phyloP scores from a whole-genome alignment of 768 basidiomycete species.

The Porphyrellus cyaneotinctus region DNA sequence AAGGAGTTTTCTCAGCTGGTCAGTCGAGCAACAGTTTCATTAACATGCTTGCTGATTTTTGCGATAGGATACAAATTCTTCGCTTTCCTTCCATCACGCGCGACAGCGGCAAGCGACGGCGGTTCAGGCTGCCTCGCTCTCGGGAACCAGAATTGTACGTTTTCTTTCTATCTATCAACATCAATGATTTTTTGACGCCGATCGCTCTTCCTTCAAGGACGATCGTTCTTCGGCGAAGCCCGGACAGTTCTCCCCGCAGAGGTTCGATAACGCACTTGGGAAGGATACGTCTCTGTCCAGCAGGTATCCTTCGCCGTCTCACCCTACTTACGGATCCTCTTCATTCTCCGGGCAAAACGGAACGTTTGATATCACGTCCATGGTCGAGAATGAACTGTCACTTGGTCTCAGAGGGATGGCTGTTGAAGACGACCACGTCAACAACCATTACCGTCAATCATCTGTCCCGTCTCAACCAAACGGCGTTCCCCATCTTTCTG shows the following conservation, averaged over 20 bases:
- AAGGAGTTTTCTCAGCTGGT: slow-evolving; percentile 50
- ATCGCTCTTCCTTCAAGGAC: slow-evolving; percentile 35
- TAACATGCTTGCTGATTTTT: slow-evolving; percentile 12
- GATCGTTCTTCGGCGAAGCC: slow-evolving; percentile 45
- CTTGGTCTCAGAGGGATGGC: slow-evolving; percentile 58
- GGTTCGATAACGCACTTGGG: slow-evolving; percentile 44
- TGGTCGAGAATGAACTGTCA: slow-evolving; percentile 52
- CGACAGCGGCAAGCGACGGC: slow-evolving; percentile 44
- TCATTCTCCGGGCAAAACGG: slow-evolving; percentile 30
- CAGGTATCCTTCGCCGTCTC: slow-evolving; percentile 49
- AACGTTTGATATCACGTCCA: slow-evolving; percentile 37
- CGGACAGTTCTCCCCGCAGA: slow-evolving; percentile 52
- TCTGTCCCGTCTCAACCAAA: slow-evolving; percentile 27
- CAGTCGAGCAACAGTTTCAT: slow-evolving; percentile 19
- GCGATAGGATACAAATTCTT: slow-evolving; percentile 39
- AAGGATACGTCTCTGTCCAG: slow-evolving; percentile 37
- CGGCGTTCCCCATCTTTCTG: slow-evolving; percentile 27
- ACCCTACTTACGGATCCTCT: slow-evolving; percentile 32
- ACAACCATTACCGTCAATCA: slow-evolving; percentile 38
- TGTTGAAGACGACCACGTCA: slow-evolving; percentile 50
- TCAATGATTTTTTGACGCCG: slow-evolving; percentile 14
- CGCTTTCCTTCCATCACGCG: slow-evolving; percentile 42
- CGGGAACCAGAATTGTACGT: slow-evolving; percentile 40
- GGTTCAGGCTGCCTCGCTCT: slow-evolving; percentile 36
- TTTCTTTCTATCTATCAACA: slow-evolving; percentile 2